These are phyloP conservation scores for Spiraea crenata DNA, from an alignment of 331 rosid genomes.

Conservation along the genomic window DNA sequence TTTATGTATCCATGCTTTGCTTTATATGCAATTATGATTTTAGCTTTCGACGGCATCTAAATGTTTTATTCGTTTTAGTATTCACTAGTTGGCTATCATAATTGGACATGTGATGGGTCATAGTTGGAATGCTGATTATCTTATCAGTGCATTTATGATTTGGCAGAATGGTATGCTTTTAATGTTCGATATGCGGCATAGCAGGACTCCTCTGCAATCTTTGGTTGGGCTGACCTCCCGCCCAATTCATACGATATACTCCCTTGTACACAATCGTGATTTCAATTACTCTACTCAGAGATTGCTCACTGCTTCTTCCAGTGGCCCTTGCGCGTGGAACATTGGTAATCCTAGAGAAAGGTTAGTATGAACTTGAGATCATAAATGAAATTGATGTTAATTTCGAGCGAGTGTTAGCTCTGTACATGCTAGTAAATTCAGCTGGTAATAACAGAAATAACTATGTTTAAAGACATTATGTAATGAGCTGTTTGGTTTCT, in stretches of 20 bases:
- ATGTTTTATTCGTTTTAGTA: neutral
- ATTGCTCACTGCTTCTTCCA: slow-evolving; percentile 20
- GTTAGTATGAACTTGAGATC: slow-evolving; percentile 12
- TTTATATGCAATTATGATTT: neutral
- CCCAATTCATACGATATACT: slow-evolving; percentile 21
- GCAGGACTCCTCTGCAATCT: slow-evolving; percentile 6
- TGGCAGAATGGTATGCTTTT: slow-evolving; percentile 26
- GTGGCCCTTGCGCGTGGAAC: slow-evolving; percentile 19
- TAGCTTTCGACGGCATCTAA: neutral
- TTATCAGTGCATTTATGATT: neutral
- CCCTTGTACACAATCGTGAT: slow-evolving; percentile 7
- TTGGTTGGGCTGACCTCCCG: slow-evolving; percentile 16
- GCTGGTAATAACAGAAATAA: neutral
- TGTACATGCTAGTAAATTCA: neutral
- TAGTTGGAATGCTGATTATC: neutral
- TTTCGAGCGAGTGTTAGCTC: neutral
- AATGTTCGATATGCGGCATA: slow-evolving; percentile 16
- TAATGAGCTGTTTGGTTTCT: slow-evolving; percentile 1
- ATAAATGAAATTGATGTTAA: neutral
- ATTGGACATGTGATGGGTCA: neutral
- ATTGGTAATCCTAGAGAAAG: slow-evolving; percentile 6
- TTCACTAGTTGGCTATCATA: neutral
- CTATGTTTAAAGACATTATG: neutral
- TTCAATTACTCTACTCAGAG: slow-evolving; percentile 3
- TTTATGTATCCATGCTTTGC: neutral